Base-by-base conservation (phyloP, 805 yeast species). In the Lipomyces anomalus region DNA sequence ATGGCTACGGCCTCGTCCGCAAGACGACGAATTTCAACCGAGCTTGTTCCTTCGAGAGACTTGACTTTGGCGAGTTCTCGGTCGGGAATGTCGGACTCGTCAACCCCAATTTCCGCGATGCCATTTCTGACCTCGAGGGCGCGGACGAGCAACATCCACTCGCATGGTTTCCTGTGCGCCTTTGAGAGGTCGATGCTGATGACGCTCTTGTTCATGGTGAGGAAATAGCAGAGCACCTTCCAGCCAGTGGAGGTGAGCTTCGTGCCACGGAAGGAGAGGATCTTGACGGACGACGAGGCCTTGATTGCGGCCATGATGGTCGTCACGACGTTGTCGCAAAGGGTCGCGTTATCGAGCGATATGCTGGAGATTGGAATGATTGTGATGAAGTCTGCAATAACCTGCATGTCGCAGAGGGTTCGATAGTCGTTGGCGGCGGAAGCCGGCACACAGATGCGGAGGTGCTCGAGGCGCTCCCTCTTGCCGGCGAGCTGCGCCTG, bases 321-420 rank as follows among this genome's bases (percentile, higher is more conserved):
- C 26, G 35, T 46, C 17, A 43, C 28, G 42, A 40, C 39, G 13
- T 36, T 41, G 24, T 45, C 55, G 13, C 40, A 16, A 4, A 46
- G 18, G 4, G 39, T 11, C 28, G 36, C 30, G 9, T 18, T 17
- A 23, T 46, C 50, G 34, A 45, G 22, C 37, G 26, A 4, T 21
- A 48, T 36, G 4, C 37, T 17, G 20, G 35, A 16, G 20, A 50
- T 46, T 3, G 53, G 47, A 4, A 44, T 46, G 30, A 36, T 39
- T 5, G 55, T 43, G 23, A 50, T 40, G 13, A 50, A 43, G 22
- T 50, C 55, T n/a, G 55, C 55, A 13, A 50, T 39, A 3, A 38
- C 53, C 18, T 50, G 48, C 29, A 39, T 35, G 20, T 47, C 30
- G 30, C 30, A 26, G 9, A 26, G 30, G 11, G 30, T 26, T 13